Evolutionary conservation across 1,139 yeast species (phyloP), one percentile per base, ranked within the genome.

Genomic region (Taphrina confusa): DNA sequence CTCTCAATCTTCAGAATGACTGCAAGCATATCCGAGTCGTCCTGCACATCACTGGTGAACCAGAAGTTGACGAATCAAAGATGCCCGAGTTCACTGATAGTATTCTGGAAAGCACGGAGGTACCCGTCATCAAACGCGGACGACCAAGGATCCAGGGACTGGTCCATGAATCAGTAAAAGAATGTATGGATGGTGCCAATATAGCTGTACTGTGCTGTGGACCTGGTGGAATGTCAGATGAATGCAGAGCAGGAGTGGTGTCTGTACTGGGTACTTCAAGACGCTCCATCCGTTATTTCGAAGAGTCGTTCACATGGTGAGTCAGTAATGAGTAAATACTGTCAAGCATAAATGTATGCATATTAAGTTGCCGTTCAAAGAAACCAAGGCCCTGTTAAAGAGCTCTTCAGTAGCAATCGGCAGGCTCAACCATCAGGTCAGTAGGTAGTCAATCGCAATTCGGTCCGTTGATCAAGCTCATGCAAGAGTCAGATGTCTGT

Each of bases 281-380:
- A 36, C 45, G 45, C 12, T 12, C 25, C 25, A 39, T 39, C 25
- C 25, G n/a, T 8, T 39, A 39, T 25, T 39, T 39, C 20, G 45
- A 39, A n/a, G 45, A 39, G 25, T 39, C 45, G 25, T 39, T 39
- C 18, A 39, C 45, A 4, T 39, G 45, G 45, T 39, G 33, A 28
- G n/a, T n/a, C n/a, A n/a, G n/a, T n/a, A n/a, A n/a, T n/a, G n/a
- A n/a, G n/a, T n/a, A n/a, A n/a, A n/a, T n/a, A n/a, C n/a, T n/a
- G n/a, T n/a, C n/a, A n/a, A n/a, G n/a, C n/a, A n/a, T n/a, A n/a
- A n/a, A n/a, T n/a, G n/a, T n/a, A n/a, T n/a, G n/a, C n/a, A n/a
- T n/a, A n/a, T n/a, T n/a, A n/a, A n/a, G n/a, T n/a, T n/a, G n/a
- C n/a, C n/a, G n/a, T n/a, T n/a, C n/a, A n/a, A n/a, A n/a, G n/a